Percentiles rank a stretch among this genome's conserved stretches.
phyloP scores from a whole-genome alignment of 371 early-diverging fungal genomes.

The Capniomyces stellatus region DNA sequence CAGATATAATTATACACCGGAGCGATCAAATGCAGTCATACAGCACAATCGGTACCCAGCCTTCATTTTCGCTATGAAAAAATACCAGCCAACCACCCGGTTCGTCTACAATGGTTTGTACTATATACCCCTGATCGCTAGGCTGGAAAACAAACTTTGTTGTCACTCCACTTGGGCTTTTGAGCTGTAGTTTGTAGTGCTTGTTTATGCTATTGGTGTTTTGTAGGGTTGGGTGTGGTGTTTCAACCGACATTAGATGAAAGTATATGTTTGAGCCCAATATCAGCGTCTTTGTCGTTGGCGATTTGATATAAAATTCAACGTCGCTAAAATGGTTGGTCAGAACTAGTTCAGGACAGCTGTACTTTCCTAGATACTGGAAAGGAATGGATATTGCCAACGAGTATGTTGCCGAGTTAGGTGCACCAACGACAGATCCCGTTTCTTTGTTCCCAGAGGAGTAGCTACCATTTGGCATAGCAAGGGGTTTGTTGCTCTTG shows the following conservation, averaged over 20 bases:
- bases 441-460: neutral
- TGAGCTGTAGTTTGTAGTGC: slow-evolving; percentile 25
- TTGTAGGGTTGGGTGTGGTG: neutral
- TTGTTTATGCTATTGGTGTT: neutral
- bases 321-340: slow-evolving; percentile 18
- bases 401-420: slow-evolving; percentile 14
- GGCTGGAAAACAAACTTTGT: slow-evolving; percentile 29
- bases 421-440: neutral
- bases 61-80: slow-evolving; percentile 24
- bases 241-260: slow-evolving; percentile 22
- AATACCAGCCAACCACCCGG: slow-evolving; percentile 24
- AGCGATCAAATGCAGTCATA: slow-evolving; percentile 10
- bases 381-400: slow-evolving; percentile 18
- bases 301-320: slow-evolving; percentile 27
- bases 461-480: slow-evolving; percentile 5
- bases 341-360: slow-evolving; percentile 16
- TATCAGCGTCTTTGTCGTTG: slow-evolving; percentile 14
- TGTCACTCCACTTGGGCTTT: slow-evolving; percentile 23
- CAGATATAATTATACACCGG: too few species aligned
- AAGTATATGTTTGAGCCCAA: slow-evolving; percentile 18
- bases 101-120: slow-evolving; percentile 22
- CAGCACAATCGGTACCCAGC: slow-evolving; percentile 25
- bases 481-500: slow-evolving; percentile 8
- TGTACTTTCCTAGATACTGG: slow-evolving; percentile 13
- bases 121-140: slow-evolving; percentile 24